These are phyloP conservation scores for Alternaria viburni DNA, from an alignment of 2,329 filamentous ascomycete genomes.

Conservation along the genomic window DNA sequence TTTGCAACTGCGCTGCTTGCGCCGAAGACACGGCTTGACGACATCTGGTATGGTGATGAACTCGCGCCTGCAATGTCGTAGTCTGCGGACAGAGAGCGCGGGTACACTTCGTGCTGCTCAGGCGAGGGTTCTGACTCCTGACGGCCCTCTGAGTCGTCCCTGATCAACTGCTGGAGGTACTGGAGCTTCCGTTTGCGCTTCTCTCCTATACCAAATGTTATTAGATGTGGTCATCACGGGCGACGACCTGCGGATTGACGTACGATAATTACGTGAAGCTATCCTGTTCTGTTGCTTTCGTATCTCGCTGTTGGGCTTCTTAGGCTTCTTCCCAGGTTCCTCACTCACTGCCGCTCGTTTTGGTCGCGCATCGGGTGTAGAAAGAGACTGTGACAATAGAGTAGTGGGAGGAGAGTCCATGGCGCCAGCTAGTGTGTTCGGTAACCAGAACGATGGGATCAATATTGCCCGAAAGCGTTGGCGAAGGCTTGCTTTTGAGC, in stretches of 20 bases:
- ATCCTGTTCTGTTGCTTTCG: conserved; percentile 48
- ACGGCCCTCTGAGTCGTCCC: conserved; percentile 27
- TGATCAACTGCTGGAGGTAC: conserved; percentile 43
- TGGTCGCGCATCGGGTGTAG: conserved; percentile 14
- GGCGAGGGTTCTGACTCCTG: conserved; percentile 18
- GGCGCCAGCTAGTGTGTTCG: conserved; percentile 24
- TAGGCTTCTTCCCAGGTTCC: conserved; percentile 31
- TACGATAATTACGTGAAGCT: conserved; percentile 48
- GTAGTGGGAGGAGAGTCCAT: conserved; percentile 22
- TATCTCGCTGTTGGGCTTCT: conserved; percentile 46
- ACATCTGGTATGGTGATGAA: conserved; percentile 9
- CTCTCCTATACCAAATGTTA: conserved; percentile 29
- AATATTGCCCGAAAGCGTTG: conserved; percentile 13
- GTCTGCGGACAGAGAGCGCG: conserved; percentile 27
- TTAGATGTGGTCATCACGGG: conserved; percentile 12
- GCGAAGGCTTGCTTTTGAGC: conserved; percentile 25
- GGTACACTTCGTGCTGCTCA: conserved; percentile 18
- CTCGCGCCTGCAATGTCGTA: conserved; percentile 12
- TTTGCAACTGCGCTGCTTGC: conserved; percentile 16
- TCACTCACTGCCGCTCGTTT: conserved; percentile 8
- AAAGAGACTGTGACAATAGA: conserved; percentile 12
- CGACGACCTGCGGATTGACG: neutral
- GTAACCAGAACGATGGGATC: conserved; percentile 11
- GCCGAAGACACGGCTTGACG: conserved; percentile 17
- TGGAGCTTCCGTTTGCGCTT: conserved; percentile 48